phyloP scores from a whole-genome alignment of 2,329 filamentous ascomycete genomes.

The Talaromyces sp. region DNA sequence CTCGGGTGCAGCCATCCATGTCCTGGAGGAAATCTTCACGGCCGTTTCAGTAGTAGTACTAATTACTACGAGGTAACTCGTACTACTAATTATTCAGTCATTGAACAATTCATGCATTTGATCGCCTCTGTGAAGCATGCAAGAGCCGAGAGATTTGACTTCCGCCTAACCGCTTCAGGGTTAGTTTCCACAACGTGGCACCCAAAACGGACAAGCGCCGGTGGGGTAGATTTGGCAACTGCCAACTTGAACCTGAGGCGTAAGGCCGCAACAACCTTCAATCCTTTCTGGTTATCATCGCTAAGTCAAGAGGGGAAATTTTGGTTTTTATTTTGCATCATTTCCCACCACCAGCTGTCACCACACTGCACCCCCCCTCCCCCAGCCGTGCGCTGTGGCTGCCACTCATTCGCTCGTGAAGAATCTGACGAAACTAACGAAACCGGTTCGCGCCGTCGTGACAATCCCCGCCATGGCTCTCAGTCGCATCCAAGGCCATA shows the following conservation, averaged over 20 bases:
- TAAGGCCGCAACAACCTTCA: neutral
- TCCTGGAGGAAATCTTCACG: neutral
- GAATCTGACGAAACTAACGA: neutral
- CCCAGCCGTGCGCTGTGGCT: neutral
- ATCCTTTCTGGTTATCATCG: neutral
- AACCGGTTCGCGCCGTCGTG: neutral
- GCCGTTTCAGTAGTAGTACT: no score
- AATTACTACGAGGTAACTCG: no score
- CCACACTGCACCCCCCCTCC: neutral
- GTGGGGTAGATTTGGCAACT: neutral
- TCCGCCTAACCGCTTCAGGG: neutral
- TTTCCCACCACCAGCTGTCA: neutral
- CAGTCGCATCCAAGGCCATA: slow-evolving; percentile 63
- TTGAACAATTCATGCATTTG: no score
- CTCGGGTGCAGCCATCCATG: neutral
- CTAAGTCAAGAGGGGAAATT: neutral
- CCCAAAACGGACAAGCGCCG: neutral
- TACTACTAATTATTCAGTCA: no score
- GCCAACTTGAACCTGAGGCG: neutral
- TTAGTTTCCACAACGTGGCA: neutral
- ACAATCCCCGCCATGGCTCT: slow-evolving; percentile 35
- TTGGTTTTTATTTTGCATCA: neutral
- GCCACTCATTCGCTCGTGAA: neutral
- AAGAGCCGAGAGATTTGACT: neutral
- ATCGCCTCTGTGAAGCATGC: no score